phyloP scores from a whole-genome alignment of 2,329 filamentous ascomycete species.

The Zymoseptoria pseudotritici region DNA sequence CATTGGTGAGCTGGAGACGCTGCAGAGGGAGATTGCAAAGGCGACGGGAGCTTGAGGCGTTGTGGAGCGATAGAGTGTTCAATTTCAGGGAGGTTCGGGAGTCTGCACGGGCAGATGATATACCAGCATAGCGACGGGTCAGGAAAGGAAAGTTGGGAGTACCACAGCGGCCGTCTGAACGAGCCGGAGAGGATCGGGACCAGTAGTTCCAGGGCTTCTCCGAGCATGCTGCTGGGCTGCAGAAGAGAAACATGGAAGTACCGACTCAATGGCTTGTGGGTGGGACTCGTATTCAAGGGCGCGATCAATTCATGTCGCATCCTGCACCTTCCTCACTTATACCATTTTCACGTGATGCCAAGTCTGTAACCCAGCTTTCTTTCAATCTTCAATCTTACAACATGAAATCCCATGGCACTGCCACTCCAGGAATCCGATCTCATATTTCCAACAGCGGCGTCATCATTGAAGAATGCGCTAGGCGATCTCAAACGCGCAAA shows the following conservation, averaged over 20 bases:
- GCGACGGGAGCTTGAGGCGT: conserved; percentile 4
- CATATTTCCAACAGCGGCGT: conserved; percentile 49
- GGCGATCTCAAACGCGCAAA: conserved; percentile 67
- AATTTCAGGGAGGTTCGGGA: not conserved
- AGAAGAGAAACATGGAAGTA: no score
- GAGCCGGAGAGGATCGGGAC: no score
- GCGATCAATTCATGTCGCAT: not conserved
- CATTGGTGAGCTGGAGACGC: conserved; percentile 26
- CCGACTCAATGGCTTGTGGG: no score
- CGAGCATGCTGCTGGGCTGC: no score
- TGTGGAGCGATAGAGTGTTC: no score
- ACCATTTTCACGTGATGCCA: not conserved
- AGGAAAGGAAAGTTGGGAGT: not conserved
- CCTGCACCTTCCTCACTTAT: not conserved
- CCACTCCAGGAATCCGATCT: conserved; percentile 30
- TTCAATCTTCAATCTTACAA: not conserved
- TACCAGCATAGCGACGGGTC: not conserved
- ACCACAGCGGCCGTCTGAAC: not conserved
- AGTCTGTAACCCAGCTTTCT: not conserved
- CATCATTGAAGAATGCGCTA: conserved; percentile 62
- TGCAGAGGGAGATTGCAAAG: conserved; percentile 22
- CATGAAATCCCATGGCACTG: not conserved
- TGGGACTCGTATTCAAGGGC: not conserved
- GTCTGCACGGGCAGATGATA: not conserved
- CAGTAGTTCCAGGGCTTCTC: no score